Evolutionary conservation across 495 filamentous ascomycete genomes (phyloP).

Genomic region (Parachaetomium inaequale): DNA sequence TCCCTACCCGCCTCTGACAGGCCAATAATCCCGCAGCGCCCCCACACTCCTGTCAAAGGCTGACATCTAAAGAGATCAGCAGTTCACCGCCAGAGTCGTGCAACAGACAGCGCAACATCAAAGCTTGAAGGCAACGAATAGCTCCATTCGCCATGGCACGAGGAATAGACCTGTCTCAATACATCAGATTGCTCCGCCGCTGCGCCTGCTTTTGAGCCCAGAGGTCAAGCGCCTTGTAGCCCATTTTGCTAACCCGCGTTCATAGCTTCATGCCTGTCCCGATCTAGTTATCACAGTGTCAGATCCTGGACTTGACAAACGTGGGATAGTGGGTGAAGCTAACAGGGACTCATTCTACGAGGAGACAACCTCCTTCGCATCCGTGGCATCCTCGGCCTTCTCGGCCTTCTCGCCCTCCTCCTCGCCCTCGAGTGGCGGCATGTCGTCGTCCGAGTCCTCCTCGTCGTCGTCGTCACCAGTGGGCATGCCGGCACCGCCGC

Average conservation of each 20-base stretch:
- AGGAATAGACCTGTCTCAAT: slow-evolving; percentile 13
- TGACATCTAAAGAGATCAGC: background rate
- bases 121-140: background rate
- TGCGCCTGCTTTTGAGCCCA: slow-evolving; percentile 5
- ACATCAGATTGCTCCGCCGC: slow-evolving; percentile 13
- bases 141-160: slow-evolving; percentile 11
- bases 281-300: background rate
- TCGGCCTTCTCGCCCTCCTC: slow-evolving; percentile 49
- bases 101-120: background rate
- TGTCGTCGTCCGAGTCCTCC: slow-evolving; percentile 49
- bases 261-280: slow-evolving; percentile 1
- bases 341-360: background rate
- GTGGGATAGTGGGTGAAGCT: background rate
- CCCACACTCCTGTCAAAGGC: background rate
- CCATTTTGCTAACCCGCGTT: slow-evolving; percentile 5
- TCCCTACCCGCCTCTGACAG: background rate
- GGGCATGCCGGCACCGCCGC: slow-evolving; percentile 53
- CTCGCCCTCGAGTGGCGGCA: slow-evolving; percentile 42
- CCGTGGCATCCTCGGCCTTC: slow-evolving; percentile 47
- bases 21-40: no score
- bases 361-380: slow-evolving; percentile 29
- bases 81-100: background rate
- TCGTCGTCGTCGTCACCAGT: slow-evolving; percentile 55
- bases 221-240: background rate
- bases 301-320: background rate